Evolutionary conservation across 768 basidiomycete species (phyloP).

Genomic region (Podaxis sp.): DNA sequence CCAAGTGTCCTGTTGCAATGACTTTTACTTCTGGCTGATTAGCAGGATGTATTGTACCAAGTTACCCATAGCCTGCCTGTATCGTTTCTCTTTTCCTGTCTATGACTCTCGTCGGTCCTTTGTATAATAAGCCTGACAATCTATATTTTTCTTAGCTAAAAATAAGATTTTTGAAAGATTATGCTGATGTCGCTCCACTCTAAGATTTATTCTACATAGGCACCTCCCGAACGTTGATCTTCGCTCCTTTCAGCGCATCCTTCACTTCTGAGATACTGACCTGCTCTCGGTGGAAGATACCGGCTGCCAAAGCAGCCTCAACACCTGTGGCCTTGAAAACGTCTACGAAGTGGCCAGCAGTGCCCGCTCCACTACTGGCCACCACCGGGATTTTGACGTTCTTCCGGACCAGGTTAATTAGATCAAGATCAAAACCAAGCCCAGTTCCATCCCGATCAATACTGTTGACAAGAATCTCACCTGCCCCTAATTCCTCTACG

Average conservation of each 20-base stretch:
- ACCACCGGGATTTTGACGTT: constrained; percentile 89
- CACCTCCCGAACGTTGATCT: constrained; percentile 45
- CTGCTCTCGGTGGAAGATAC: constrained; percentile 92
- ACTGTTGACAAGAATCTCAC: constrained; percentile 92
- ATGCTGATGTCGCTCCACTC: neutral
- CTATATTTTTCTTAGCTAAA: constrained; percentile 6
- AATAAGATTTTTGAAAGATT: neutral
- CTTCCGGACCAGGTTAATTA: constrained; percentile 72
- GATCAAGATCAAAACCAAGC: constrained; percentile 84
- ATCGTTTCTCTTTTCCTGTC: constrained; percentile 3
- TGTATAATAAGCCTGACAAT: constrained; percentile 11
- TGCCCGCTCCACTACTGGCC: constrained; percentile 92
- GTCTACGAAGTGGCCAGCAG: constrained; percentile 77
- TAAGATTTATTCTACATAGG: neutral
- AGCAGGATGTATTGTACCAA: constrained; percentile 16
- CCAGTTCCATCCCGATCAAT: constrained; percentile 97
- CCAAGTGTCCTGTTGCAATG: constrained; percentile 4
- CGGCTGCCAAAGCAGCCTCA: constrained; percentile 93
- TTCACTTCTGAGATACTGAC: constrained; percentile 86
- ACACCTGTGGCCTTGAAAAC: constrained; percentile 79
- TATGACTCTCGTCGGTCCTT: neutral
- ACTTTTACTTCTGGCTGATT: neutral
- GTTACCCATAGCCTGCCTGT: constrained; percentile 11
- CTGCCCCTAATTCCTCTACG: constrained; percentile 88
- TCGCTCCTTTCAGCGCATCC: constrained; percentile 40